Base-by-base conservation (phyloP, 768 basidiomycete species). In the Tricholoma sp. region DNA sequence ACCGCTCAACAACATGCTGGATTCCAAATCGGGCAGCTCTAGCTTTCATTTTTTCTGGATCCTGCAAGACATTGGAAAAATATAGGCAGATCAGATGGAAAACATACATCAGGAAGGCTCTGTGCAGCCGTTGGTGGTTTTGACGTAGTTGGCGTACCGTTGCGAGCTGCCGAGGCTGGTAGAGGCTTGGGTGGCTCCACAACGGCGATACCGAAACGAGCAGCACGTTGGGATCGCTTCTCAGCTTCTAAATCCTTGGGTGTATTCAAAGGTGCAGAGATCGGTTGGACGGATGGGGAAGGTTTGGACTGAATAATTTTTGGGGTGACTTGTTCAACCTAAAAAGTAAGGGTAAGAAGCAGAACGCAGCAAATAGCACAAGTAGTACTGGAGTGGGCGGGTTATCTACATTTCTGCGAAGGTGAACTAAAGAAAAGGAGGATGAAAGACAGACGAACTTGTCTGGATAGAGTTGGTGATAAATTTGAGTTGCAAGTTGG, bases 131-230 rank as follows among this genome's bases (percentile, higher is more conserved):
- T 54, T 41, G 47, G 53, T 14, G 31, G 59, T 21, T 46, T 52
- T 45, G 31, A 32, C 2, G 31, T 32, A 11, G 50, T 59, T 39
- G 55, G 32, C 1, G 56, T 31, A 34, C 58, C 58, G 54, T 63
- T 68, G 2, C 57, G 51, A 5, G 31, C 31, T 32, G 31, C 31
- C 31, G 63, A 61, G 55, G 67, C 61, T 39, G 66, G 5, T 3
- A 27, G 24, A 27, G 24, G 54, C 50, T 70, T 68, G 59, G 72
- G 52, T 47, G 67, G n/a, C 10, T 60, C 76, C 8, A 86, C 80
- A 7, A 86, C 64, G 3, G 84, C 79, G n/a, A 86, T 83, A 31
- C 84, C 84, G 61, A 89, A 89, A n/a, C 88, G 82, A 16, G 76
- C 84, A 5, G 87, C 86, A 41, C 88, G 82, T 43, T 76, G 73